Percentiles rank a stretch among this genome's conserved stretches.
Evolutionary conservation across 2,329 filamentous ascomycete species (phyloP).

Genomic region (Graphilbum ipis-grandicollis): DNA sequence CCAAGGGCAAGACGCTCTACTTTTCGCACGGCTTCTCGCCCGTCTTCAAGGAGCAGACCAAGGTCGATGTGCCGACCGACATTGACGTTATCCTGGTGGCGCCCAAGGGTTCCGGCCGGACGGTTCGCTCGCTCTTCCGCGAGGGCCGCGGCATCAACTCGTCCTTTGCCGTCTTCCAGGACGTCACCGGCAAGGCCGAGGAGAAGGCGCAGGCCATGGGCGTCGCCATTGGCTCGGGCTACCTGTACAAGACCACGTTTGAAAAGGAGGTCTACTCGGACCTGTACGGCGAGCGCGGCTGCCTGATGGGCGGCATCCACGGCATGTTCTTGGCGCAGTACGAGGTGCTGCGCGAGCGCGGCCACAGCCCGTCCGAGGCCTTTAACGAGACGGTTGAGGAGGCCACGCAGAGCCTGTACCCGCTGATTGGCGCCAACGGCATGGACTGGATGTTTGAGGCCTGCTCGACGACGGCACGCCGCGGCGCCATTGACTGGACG

Average conservation of each 20-base stretch:
- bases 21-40: constrained; percentile 99
- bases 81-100: constrained; percentile 99
- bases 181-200: constrained; percentile 93
- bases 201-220: constrained; percentile 95
- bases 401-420: constrained; percentile 95
- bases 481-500: constrained; percentile 98
- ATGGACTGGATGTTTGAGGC: constrained; percentile 99
- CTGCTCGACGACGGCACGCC: constrained; percentile 95
- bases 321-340: constrained; percentile 99
- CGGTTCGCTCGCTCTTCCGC: constrained; percentile 95
- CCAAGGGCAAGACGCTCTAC: constrained; percentile 99
- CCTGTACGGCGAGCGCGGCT: constrained; percentile 98
- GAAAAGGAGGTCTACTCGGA: constrained; percentile 99
- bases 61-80: constrained; percentile 88
- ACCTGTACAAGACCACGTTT: constrained; percentile 99
- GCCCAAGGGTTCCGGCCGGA: constrained; percentile 97
- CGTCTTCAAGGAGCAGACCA: constrained; percentile 98
- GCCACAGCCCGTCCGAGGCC: constrained; percentile 92
- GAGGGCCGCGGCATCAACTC: constrained; percentile 99
- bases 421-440: constrained; percentile 88
- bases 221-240: constrained; percentile 91
- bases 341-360: constrained; percentile 97
- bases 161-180: constrained; percentile 94
- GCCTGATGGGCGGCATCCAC: constrained; percentile 99
- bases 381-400: constrained; percentile 99